These are phyloP conservation scores for Trypanosoma scelopori DNA, from an alignment of 208 protist species.

Conservation along the genomic window DNA sequence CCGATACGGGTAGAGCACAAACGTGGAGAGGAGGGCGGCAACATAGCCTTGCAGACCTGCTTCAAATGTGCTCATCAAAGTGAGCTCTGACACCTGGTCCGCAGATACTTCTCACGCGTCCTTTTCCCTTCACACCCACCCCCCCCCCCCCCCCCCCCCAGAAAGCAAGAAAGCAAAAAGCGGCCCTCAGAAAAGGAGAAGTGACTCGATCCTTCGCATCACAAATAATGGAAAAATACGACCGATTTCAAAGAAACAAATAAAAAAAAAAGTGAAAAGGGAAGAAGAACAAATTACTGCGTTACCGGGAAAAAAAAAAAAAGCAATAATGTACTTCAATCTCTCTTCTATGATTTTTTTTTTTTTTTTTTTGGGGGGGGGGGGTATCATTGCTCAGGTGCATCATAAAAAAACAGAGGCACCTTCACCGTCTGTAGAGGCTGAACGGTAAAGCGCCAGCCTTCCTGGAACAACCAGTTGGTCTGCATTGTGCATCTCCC, in stretches of 20 bases:
- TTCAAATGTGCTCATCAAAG: constrained; percentile 37
- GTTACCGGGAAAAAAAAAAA: background rate
- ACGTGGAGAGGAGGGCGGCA: constrained; percentile 55
- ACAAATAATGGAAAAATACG: too few species aligned
- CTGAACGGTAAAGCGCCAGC: constrained; percentile 48
- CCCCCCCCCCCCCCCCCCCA: too few species aligned
- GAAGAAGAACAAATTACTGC: background rate
- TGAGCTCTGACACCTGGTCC: background rate
- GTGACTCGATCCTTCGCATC: too few species aligned
- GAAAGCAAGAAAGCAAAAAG: too few species aligned
- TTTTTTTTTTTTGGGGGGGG: constrained; percentile 8
- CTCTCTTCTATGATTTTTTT: constrained; percentile 18
- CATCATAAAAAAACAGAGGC: constrained; percentile 21
- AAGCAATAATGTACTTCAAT: too few species aligned
- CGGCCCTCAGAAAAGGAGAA: too few species aligned
- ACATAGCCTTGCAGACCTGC: constrained; percentile 59
- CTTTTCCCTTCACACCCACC: background rate
- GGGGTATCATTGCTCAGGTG: too few species aligned
- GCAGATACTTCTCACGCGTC: background rate
- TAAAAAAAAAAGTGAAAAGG: constrained; percentile 10
- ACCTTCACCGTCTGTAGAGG: background rate
- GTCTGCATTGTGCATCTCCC: constrained; percentile 86
- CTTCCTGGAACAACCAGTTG: constrained; percentile 81
- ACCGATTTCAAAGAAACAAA: background rate
- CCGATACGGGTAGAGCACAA: constrained; percentile 82